Evolutionary conservation across 352 stramenopile genomes (phyloP).

Genomic region (Phytophthora ohioensis): DNA sequence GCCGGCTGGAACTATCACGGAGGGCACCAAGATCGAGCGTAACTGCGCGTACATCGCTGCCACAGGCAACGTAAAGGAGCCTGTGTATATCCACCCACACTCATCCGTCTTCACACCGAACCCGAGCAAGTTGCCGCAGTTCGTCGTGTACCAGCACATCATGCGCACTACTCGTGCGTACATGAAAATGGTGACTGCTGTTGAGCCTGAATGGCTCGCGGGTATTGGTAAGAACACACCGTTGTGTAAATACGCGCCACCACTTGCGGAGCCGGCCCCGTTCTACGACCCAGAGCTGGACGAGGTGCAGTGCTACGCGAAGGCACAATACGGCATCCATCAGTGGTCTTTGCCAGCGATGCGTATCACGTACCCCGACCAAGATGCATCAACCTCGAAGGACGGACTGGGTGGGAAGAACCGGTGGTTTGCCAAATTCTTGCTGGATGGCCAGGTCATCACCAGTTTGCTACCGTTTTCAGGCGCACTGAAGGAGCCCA

Average conservation of each 20-base stretch:
- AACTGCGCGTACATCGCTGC: constrained; percentile 84
- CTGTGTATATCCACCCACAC: constrained; percentile 88
- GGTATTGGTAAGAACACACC: constrained; percentile 79
- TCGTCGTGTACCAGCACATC: constrained; percentile 85
- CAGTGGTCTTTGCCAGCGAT: constrained; percentile 73
- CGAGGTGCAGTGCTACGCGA: constrained; percentile 82
- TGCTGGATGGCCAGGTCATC: constrained; percentile 78
- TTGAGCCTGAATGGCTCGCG: constrained; percentile 98
- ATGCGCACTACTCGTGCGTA: constrained; percentile 87
- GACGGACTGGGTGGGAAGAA: constrained; percentile 61
- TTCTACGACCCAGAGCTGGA: constrained; percentile 68
- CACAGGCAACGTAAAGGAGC: constrained; percentile 62
- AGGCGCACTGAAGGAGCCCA: constrained; percentile 93
- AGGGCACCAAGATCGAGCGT: constrained; percentile 84
- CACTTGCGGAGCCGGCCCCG: constrained; percentile 66
- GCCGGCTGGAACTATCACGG: constrained; percentile 74
- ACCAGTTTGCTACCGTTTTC: constrained; percentile 74
- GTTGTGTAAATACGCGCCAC: constrained; percentile 72
- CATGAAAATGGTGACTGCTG: constrained; percentile 98
- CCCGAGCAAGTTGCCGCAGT: constrained; percentile 66
- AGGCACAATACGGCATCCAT: constrained; percentile 77
- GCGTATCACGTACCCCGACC: constrained; percentile 61
- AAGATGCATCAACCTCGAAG: constrained; percentile 38
- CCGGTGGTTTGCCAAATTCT: constrained; percentile 87
- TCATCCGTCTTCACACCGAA: constrained; percentile 84